Conservation (phyloP, 345 rosid species). For the Bretschneidera sinensis region DNA sequence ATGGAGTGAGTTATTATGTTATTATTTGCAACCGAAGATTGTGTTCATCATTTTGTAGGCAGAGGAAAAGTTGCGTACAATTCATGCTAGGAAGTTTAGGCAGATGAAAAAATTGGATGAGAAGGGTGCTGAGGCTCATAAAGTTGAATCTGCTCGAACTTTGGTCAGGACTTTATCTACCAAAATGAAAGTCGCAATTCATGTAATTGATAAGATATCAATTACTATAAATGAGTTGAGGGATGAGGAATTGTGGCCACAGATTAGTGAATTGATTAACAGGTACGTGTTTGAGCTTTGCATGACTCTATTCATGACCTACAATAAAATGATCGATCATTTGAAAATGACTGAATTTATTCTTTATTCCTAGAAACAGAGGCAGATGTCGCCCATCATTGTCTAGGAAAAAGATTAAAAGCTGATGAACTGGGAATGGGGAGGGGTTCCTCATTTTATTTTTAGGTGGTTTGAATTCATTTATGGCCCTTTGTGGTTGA, state of each 20-base stretch:
- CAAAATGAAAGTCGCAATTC: conserved; percentile 50
- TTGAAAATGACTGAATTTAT: neutral
- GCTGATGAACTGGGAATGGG: too few relatives aligned
- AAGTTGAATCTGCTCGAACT: conserved; percentile 36
- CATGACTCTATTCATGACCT: neutral
- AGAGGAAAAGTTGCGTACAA: conserved; percentile 56
- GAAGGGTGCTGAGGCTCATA: conserved; percentile 34
- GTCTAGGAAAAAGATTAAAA: too few relatives aligned
- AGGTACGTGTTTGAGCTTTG: conserved; percentile 29
- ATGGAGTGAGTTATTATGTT: too few relatives aligned
- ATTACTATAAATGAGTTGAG: conserved; percentile 40
- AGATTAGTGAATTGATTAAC: conserved; percentile 38
- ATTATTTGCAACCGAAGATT: too few relatives aligned
- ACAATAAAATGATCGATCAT: neutral
- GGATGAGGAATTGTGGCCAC: conserved; percentile 67
- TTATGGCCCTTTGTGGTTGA: too few relatives aligned
- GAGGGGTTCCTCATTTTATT: too few relatives aligned
- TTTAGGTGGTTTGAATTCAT: too few relatives aligned
- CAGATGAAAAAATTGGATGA: conserved; percentile 39
- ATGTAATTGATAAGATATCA: conserved; percentile 56
- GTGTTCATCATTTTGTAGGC: conserved; percentile 29
- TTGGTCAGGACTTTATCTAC: conserved; percentile 41
- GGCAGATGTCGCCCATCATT: neutral
- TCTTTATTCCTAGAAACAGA: neutral
- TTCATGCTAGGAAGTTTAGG: conserved; percentile 41